Evolutionary conservation across 495 filamentous ascomycete species (phyloP).

Genomic region (Podospora bellae-mahoneyi): DNA sequence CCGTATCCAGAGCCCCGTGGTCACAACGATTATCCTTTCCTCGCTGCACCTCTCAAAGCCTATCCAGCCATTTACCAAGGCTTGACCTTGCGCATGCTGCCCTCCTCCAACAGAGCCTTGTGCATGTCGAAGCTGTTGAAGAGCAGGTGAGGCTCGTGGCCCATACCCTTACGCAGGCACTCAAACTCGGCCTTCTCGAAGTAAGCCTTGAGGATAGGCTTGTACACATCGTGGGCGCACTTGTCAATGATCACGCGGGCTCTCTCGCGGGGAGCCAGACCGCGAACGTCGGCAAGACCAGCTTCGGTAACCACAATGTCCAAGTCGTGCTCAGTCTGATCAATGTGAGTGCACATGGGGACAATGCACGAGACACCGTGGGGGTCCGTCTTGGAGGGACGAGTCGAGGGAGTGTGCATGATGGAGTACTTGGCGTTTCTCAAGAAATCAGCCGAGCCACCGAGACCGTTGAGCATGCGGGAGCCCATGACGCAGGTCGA

Average conservation of each 20-base stretch:
- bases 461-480: slow-evolving; percentile 89
- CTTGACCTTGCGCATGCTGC: slow-evolving; percentile 76
- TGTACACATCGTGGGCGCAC: slow-evolving; percentile 83
- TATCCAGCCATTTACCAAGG: not conserved
- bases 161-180: slow-evolving; percentile 83
- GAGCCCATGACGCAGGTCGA: slow-evolving; percentile 86
- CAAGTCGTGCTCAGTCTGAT: slow-evolving; percentile 89
- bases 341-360: slow-evolving; percentile 88
- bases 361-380: slow-evolving; percentile 84
- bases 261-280: slow-evolving; percentile 74
- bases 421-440: slow-evolving; percentile 81
- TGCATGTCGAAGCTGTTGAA: slow-evolving; percentile 89
- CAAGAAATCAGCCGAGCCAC: slow-evolving; percentile 85
- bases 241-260: slow-evolving; percentile 84
- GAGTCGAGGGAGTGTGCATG: slow-evolving; percentile 85
- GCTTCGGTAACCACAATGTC: slow-evolving; percentile 86
- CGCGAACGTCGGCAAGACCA: slow-evolving; percentile 82
- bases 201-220: slow-evolving; percentile 77
- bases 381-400: slow-evolving; percentile 79
- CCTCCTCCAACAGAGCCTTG: slow-evolving; percentile 71
- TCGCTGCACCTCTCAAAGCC: too few species aligned
- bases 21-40: too few species aligned
- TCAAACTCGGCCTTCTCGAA: slow-evolving; percentile 84
- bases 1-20: too few species aligned
- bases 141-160: slow-evolving; percentile 83